Evolutionary conservation across 768 basidiomycete species (phyloP).

Genomic region (Leccinum subgranulosum): DNA sequence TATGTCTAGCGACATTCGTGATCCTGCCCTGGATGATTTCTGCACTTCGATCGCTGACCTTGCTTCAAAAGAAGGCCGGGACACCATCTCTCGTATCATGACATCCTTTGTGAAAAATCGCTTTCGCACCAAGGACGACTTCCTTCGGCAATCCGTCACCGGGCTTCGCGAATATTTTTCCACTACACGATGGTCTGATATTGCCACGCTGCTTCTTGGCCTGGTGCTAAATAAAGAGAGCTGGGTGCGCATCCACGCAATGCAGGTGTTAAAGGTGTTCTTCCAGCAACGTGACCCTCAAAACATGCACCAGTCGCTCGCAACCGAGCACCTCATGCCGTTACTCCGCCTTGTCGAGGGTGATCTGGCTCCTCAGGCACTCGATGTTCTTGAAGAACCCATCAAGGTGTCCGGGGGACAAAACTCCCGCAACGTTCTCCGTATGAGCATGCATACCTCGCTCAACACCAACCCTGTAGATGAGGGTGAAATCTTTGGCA

Average conservation of each 20-base stretch:
- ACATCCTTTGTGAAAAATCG: constrained; percentile 81
- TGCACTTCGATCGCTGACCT: constrained; percentile 70
- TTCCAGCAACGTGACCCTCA: constrained; percentile 84
- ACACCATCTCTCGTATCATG: constrained; percentile 87
- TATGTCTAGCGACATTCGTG: constrained; percentile 60
- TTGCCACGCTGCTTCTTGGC: constrained; percentile 82
- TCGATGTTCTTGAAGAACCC: constrained; percentile 93
- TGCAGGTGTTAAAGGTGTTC: constrained; percentile 86
- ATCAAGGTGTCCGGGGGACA: constrained; percentile 74
- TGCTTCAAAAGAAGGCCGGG: constrained; percentile 67
- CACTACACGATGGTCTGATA: constrained; percentile 69
- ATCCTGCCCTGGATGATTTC: constrained; percentile 62
- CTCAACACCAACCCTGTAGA: constrained; percentile 45
- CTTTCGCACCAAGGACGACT: constrained; percentile 92
- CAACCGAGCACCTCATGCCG: constrained; percentile 89
- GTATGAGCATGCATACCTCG: constrained; percentile 82
- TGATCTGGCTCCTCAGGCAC: constrained; percentile 76
- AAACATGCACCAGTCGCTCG: constrained; percentile 67
- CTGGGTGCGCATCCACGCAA: constrained; percentile 78
- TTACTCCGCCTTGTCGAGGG: constrained; percentile 85
- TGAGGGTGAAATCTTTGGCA: constrained; percentile 73
- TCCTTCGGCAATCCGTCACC: constrained; percentile 82
- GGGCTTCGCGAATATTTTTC: constrained; percentile 86
- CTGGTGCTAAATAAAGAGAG: constrained; percentile 78
- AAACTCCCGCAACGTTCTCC: constrained; percentile 80